phyloP scores from a whole-genome alignment of 495 filamentous ascomycete species.

The Saxophila tyrrhenica region DNA sequence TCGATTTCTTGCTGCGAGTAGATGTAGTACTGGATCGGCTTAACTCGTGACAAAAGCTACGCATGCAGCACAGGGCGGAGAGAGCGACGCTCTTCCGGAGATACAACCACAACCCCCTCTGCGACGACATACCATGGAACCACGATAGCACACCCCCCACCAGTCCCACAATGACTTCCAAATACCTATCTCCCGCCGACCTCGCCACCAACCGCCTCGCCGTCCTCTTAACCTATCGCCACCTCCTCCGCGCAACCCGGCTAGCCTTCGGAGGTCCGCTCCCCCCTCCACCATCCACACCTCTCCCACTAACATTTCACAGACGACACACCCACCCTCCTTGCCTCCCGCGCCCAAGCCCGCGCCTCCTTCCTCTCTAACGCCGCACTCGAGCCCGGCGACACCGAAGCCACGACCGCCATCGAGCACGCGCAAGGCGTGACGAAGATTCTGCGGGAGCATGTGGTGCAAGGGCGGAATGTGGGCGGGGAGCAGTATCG shows the following conservation, averaged over 20 bases:
- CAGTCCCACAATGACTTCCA: conserved; percentile 1
- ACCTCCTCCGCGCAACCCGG: conserved; percentile 68
- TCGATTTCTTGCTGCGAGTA: no score
- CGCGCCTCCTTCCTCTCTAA: conserved; percentile 60
- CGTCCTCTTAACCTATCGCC: conserved; percentile 60
- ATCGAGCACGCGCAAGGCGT: conserved; percentile 75
- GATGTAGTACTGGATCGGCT: no score
- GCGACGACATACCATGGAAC: background rate
- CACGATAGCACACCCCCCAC: background rate
- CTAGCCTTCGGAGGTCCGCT: conserved; percentile 68
- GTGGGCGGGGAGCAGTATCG: conserved; percentile 42
- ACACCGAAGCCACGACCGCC: conserved; percentile 36
- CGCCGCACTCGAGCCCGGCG: conserved; percentile 37
- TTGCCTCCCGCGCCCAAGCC: conserved; percentile 57
- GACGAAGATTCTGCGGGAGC: conserved; percentile 65
- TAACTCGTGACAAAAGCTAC: no score
- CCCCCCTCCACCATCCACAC: background rate
- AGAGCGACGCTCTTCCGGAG: background rate
- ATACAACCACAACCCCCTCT: background rate
- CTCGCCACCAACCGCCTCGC: conserved; percentile 5
- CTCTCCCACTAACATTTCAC: background rate
- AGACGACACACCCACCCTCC: conserved; percentile 58
- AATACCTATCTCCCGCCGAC: conserved; percentile 6
- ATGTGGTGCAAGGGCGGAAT: conserved; percentile 71
- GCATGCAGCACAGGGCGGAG: no score